phyloP scores from a whole-genome alignment of 306 rosid genomes.

The Nissolia schottii region DNA sequence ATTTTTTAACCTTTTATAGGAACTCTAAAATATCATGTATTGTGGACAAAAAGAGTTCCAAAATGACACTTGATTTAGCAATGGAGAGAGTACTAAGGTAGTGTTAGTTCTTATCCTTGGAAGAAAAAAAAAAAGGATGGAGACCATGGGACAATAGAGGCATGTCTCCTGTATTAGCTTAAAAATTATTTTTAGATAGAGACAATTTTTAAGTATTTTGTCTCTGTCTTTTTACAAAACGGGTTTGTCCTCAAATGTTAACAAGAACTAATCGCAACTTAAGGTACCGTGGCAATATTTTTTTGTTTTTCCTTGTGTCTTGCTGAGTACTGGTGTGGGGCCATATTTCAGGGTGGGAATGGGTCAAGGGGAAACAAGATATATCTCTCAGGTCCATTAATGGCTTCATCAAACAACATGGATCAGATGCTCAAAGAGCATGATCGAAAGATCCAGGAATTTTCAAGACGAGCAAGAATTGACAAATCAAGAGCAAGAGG shows the following conservation, averaged over 20 bases:
- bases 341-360: slow-evolving; percentile 52
- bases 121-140: too few relatives aligned
- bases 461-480: slow-evolving; percentile 62
- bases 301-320: background rate
- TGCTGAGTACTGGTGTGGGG: background rate
- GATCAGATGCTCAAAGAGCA: slow-evolving; percentile 84
- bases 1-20: background rate
- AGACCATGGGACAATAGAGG: too few relatives aligned
- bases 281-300: background rate
- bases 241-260: too few relatives aligned
- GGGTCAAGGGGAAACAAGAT: slow-evolving; percentile 65
- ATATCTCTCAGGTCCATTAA: slow-evolving; percentile 80
- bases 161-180: too few relatives aligned
- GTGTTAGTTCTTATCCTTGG: too few relatives aligned
- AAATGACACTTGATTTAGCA: too few relatives aligned
- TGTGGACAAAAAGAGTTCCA: too few relatives aligned
- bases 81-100: background rate
- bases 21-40: too few relatives aligned
- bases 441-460: slow-evolving; percentile 76
- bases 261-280: too few relatives aligned
- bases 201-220: too few relatives aligned
- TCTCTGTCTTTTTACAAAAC: too few relatives aligned
- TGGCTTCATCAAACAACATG: slow-evolving; percentile 60
- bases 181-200: too few relatives aligned
- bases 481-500: slow-evolving; percentile 40